Conservation (phyloP, 2,329 filamentous ascomycete genomes). For the Magnaporthiopsis incrustans region DNA sequence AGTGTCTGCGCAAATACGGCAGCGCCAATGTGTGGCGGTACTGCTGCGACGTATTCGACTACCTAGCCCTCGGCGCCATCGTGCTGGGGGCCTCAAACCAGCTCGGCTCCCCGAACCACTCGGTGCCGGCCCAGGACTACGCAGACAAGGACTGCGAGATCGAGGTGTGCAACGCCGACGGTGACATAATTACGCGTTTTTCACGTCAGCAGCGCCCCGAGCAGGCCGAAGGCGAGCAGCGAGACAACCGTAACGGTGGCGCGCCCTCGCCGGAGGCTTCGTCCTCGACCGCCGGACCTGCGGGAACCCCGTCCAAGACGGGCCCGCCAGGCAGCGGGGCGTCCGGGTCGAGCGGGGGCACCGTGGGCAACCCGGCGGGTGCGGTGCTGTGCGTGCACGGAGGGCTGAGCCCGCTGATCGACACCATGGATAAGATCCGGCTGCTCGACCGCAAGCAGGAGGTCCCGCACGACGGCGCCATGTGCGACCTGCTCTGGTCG, state of each 20-base stretch:
- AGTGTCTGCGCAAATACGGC: slow-evolving; percentile 92
- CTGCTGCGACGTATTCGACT: slow-evolving; percentile 97
- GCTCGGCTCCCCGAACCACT: slow-evolving; percentile 40
- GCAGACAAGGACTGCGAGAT: slow-evolving; percentile 75
- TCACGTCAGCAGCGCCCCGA: slow-evolving; percentile 35
- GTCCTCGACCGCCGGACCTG: slow-evolving; percentile 5
- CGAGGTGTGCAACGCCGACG: slow-evolving; percentile 81
- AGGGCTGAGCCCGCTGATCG: slow-evolving; percentile 82
- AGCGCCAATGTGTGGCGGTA: slow-evolving; percentile 96
- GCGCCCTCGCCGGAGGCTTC: slow-evolving; percentile 1
- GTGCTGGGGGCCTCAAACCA: slow-evolving; percentile 77
- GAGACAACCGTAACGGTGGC: slow-evolving; percentile 13
- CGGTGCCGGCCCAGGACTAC: slow-evolving; percentile 36
- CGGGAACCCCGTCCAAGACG: slow-evolving; percentile 17
- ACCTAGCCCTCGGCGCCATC: slow-evolving; percentile 82
- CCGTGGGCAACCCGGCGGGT: slow-evolving; percentile 61
- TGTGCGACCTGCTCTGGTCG: slow-evolving; percentile 98
- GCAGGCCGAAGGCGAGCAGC: slow-evolving; percentile 11
- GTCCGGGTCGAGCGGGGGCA: slow-evolving; percentile 57
- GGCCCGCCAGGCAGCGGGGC: slow-evolving; percentile 76
- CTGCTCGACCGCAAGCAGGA: slow-evolving; percentile 95
- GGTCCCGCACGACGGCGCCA: slow-evolving; percentile 95
- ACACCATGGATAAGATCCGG: slow-evolving; percentile 91
- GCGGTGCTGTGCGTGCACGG: slow-evolving; percentile 95
- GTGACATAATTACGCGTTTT: slow-evolving; percentile 69